phyloP scores from a whole-genome alignment of 108 stramenopile genomes.

The Cyclostephanos tholiformis region DNA sequence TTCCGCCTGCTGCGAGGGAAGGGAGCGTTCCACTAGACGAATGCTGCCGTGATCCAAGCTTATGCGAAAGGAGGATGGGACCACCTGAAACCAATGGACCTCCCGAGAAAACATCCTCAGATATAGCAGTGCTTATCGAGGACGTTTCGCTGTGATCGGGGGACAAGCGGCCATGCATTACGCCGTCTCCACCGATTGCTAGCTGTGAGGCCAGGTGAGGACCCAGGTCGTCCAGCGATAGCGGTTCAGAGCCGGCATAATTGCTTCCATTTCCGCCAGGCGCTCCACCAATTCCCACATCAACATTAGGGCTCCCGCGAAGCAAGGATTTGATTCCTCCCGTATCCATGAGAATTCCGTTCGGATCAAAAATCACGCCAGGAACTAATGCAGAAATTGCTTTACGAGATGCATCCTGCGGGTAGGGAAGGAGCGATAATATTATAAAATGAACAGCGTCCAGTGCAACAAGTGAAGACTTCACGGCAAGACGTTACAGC shows the following conservation, averaged over 20 bases:
- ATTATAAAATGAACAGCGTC: too few species aligned
- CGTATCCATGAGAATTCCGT: constrained; percentile 62
- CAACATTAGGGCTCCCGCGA: constrained; percentile 6
- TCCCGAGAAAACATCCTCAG: constrained; percentile 16
- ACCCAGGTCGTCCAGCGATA: constrained; percentile 51
- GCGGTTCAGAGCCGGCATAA: constrained; percentile 21
- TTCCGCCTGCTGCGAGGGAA: not conserved
- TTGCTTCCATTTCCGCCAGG: constrained; percentile 20
- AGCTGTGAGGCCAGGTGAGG: constrained; percentile 76
- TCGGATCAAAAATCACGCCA: constrained; percentile 69
- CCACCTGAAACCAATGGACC: constrained; percentile 22
- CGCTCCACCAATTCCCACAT: not conserved
- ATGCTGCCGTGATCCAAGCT: constrained; percentile 4
- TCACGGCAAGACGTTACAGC: too few species aligned
- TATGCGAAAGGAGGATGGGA: constrained; percentile 8
- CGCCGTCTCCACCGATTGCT: constrained; percentile 57
- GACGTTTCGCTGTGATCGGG: constrained; percentile 52
- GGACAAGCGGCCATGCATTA: constrained; percentile 26
- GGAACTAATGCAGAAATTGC: constrained; percentile 68
- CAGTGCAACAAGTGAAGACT: too few species aligned
- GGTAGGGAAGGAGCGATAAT: too few species aligned
- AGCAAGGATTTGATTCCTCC: constrained; percentile 6
- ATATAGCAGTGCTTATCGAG: constrained; percentile 49
- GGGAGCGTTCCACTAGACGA: constrained; percentile 5
- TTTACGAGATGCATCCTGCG: constrained; percentile 76